phyloP scores from a whole-genome alignment of 106 monocot genomes.

The Dendrobium officinale region DNA sequence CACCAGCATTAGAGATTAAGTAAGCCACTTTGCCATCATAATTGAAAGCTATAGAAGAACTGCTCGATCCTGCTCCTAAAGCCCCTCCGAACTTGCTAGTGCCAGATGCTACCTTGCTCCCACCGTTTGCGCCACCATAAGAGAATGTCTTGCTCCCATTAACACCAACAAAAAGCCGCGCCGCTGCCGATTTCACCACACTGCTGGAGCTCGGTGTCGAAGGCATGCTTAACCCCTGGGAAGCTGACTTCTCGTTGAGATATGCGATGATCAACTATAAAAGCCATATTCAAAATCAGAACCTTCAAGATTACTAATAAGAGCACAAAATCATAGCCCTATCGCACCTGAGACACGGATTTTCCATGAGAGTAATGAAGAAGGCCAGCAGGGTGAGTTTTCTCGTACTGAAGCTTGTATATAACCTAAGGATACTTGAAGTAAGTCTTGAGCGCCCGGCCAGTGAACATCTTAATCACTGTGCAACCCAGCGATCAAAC shows the following conservation, averaged over 20 bases:
- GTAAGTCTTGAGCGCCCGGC: constrained; percentile 61
- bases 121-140: constrained; percentile 48
- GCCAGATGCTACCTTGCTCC: constrained; percentile 37
- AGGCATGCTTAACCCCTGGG: constrained; percentile 34
- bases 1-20: constrained; percentile 81
- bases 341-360: constrained; percentile 64
- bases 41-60: constrained; percentile 34
- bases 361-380: constrained; percentile 91
- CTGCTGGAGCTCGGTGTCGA: constrained; percentile 23
- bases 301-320: background rate
- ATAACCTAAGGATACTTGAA: constrained; percentile 91
- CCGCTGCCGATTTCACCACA: constrained; percentile 47
- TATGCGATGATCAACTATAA: constrained; percentile 70
- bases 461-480: background rate
- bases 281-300: background rate
- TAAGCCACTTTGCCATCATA: constrained; percentile 81
- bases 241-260: constrained; percentile 52
- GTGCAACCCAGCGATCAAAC: no score
- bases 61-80: constrained; percentile 21
- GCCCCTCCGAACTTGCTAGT: constrained; percentile 54
- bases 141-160: constrained; percentile 53
- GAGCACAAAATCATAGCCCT: constrained; percentile 11
- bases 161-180: constrained; percentile 45
- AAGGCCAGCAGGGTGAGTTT: constrained; percentile 72
- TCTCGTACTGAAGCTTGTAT: constrained; percentile 93